Evolutionary conservation across 1,284 basidiomycete genomes (phyloP).

Genomic region (Trichosporon asahii): DNA sequence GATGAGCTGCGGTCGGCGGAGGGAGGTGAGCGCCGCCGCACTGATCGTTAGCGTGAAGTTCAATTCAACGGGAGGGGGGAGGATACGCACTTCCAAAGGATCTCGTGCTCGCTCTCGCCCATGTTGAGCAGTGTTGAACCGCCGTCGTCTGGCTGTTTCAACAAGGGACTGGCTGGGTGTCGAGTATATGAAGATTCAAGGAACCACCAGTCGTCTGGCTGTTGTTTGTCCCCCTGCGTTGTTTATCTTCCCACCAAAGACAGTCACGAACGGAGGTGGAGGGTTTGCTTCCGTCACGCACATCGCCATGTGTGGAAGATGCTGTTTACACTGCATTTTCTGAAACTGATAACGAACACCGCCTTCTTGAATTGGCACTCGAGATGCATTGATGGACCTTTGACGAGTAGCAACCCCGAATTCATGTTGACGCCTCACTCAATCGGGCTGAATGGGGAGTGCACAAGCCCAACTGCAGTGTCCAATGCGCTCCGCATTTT

Average conservation of each 20-base stretch:
- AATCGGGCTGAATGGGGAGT: background rate
- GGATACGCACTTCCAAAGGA: slow-evolving; percentile 23
- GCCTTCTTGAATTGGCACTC: background rate
- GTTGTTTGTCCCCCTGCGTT: background rate
- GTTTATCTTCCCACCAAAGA: slow-evolving; percentile 8
- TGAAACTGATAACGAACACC: background rate
- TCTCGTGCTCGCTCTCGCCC: slow-evolving; percentile 25
- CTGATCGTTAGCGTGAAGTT: slow-evolving; percentile 22
- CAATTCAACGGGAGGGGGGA: background rate
- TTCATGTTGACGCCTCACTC: background rate
- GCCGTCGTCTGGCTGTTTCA: slow-evolving; percentile 5
- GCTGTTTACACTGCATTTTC: background rate
- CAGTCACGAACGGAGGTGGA: background rate
- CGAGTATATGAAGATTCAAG: slow-evolving; percentile 2
- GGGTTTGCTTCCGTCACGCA: background rate
- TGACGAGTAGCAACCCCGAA: background rate
- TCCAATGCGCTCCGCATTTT: background rate
- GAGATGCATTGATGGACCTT: background rate
- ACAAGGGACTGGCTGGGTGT: background rate
- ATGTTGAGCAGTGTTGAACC: slow-evolving; percentile 10
- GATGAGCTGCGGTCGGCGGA: slow-evolving; percentile 49
- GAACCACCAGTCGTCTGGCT: background rate
- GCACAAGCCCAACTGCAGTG: background rate
- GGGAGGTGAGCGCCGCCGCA: slow-evolving; percentile 41
- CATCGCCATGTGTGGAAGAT: background rate